Evolutionary conservation across 345 rosid species (phyloP), one percentile per base, ranked within the genome.

Genomic region (Dipteronia sinensis): DNA sequence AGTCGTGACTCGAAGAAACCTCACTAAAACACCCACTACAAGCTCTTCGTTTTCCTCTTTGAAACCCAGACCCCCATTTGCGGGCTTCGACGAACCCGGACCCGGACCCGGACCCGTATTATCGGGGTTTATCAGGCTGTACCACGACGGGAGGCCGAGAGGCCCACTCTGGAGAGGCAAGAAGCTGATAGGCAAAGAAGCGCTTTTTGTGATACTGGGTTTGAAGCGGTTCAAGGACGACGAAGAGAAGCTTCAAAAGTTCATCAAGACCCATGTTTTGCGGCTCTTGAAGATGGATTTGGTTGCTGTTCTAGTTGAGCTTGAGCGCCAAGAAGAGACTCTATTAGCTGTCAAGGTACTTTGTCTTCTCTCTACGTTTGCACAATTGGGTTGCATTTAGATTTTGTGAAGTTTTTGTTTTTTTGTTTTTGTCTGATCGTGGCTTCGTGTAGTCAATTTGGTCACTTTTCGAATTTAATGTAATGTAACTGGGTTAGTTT

Each of bases 121-220:
- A 31, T 63, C 79, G 34, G 92, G 86, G 76, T 79, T 77, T 58
- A 59, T 59, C 64, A 75, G 83, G 82, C 90, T 77, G 74, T 91
- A 84, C 84, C 99, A 90, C 51, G 99, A 95, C 61, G 98, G 99
- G 65, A 91, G 98, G 81, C 98, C 98, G 9, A 93, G 98, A 58
- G 98, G 98, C 17, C 90, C 97, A 72, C 96, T 92, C 4, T 93
- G 98, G 99, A 91, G 92, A 81, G 96, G 99, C 47, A 95, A 92
- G 90, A 95, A 95, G 71, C 83, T 92, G 51, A 92, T 93, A 31
- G 93, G 99, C 2, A 95, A 92, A 87, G 99, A 92, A 69, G 93
- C 97, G 1, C 87, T 93, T 55, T 93, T 92, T 68, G 97, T 87
- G 42, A 85, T 90, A 72, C 79, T 81, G 77, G 97, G 97, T 51